These are phyloP conservation scores for Rutstroemia sp. DNA, from an alignment of 2,329 filamentous ascomycete genomes.

Conservation along the genomic window DNA sequence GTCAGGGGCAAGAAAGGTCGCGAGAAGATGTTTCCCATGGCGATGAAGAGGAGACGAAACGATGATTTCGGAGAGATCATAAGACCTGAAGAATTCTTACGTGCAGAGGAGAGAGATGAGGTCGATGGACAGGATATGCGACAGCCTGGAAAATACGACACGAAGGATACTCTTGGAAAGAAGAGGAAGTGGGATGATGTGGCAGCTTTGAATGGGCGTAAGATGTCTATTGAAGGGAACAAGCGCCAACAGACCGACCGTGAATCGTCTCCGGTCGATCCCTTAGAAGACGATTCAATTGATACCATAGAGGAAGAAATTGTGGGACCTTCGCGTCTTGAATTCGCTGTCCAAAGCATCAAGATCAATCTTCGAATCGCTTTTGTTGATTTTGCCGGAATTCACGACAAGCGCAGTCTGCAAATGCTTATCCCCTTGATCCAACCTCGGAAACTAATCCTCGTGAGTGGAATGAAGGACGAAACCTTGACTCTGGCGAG, in stretches of 20 bases:
- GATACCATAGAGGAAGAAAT: constrained; percentile 47
- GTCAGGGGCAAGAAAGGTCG: constrained; percentile 85
- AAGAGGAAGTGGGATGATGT: constrained; percentile 91
- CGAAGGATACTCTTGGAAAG: constrained; percentile 66
- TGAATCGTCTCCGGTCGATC: constrained; percentile 34
- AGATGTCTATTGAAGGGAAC: constrained; percentile 38
- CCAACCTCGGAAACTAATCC: constrained; percentile 85
- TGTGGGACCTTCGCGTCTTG: constrained; percentile 67
- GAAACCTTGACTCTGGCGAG: constrained; percentile 74
- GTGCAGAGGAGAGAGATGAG: constrained; percentile 84
- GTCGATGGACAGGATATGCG: constrained; percentile 58
- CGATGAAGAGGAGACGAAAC: constrained; percentile 67
- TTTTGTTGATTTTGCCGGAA: constrained; percentile 83
- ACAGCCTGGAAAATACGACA: constrained; percentile 40
- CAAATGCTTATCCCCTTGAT: constrained; percentile 94
- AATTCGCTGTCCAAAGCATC: constrained; percentile 56
- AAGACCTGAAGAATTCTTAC: constrained; percentile 84
- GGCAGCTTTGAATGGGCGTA: constrained; percentile 34
- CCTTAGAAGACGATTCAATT: constrained; percentile 46
- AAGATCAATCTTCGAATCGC: constrained; percentile 68
- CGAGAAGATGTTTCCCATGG: constrained; percentile 86
- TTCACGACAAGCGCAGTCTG: constrained; percentile 89
- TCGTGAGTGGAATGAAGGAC: constrained; percentile 72
- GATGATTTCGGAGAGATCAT: constrained; percentile 96
- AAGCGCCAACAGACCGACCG: constrained; percentile 51